A percentile compares a stretch with the other conserved stretches of the same genome.
Conservation (phyloP, 805 yeast genomes). For the Myxozyma neglecta region DNA sequence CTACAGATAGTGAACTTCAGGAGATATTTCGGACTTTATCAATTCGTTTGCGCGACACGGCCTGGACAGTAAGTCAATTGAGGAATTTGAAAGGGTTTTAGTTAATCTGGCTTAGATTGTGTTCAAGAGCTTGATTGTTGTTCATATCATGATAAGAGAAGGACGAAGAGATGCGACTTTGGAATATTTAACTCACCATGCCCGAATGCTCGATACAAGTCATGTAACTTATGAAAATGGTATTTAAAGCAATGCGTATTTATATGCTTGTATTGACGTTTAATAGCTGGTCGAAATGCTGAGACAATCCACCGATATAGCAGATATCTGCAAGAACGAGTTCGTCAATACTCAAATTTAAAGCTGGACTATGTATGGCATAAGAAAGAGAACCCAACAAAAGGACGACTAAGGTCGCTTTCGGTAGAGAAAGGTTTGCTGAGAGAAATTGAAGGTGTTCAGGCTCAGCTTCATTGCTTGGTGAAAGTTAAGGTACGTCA, state of each 20-base stretch:
- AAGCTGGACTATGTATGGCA: constrained; percentile 74
- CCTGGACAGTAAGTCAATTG: constrained; percentile 62
- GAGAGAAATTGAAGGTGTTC: constrained; percentile 82
- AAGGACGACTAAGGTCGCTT: constrained; percentile 58
- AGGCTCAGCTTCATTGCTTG: constrained; percentile 73
- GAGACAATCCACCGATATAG: constrained; percentile 60
- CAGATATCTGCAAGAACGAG: constrained; percentile 66
- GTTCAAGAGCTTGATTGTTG: constrained; percentile 77
- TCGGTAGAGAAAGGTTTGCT: constrained; percentile 76
- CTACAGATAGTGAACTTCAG: constrained; percentile 60
- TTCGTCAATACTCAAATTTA: constrained; percentile 64
- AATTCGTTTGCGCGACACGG: constrained; percentile 65
- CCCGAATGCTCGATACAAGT: constrained; percentile 52
- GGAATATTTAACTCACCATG: constrained; percentile 53
- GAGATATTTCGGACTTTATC: constrained; percentile 67
- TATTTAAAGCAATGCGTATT: constrained; percentile 36
- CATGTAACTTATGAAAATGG: constrained; percentile 36
- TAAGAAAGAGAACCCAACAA: constrained; percentile 41
- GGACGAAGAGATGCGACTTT: constrained; percentile 80
- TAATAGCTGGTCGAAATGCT: constrained; percentile 36
- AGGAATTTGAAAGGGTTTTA: neutral
- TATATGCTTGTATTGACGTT: neutral
- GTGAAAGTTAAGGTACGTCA: constrained; percentile 54
- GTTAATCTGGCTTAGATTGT: constrained; percentile 49
- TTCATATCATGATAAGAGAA: constrained; percentile 89